Conservation (phyloP, 139 green algal genomes). For the Trebouxia sp. region DNA sequence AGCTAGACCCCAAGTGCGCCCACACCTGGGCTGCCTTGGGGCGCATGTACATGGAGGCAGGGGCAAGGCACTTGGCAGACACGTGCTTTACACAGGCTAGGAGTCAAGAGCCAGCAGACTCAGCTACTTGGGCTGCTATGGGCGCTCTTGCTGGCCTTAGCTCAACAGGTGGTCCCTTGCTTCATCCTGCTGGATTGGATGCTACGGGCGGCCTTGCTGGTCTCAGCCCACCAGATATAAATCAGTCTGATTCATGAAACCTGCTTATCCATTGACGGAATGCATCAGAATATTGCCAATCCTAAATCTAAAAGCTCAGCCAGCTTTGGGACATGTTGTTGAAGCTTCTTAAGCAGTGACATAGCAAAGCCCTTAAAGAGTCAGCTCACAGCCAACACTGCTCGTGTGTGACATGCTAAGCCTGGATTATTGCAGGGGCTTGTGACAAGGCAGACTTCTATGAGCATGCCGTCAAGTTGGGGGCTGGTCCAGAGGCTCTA, state of each 20-base stretch:
- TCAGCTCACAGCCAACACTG: too few relatives aligned
- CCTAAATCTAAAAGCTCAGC: too few relatives aligned
- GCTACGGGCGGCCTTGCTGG: slow-evolving; percentile 66
- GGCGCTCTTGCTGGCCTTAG: slow-evolving; percentile 49
- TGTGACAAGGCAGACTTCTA: slow-evolving; percentile 44
- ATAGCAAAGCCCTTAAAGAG: neutral
- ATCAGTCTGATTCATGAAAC: neutral
- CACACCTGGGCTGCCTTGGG: slow-evolving; percentile 71
- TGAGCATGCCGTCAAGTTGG: slow-evolving; percentile 62
- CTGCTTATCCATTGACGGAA: too few relatives aligned
- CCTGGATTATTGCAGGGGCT: neutral
- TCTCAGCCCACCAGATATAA: slow-evolving; percentile 37
- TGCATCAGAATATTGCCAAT: too few relatives aligned
- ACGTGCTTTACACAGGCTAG: slow-evolving; percentile 61
- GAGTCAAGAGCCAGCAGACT: slow-evolving; percentile 52
- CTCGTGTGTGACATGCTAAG: too few relatives aligned
- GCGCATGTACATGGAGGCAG: slow-evolving; percentile 58
- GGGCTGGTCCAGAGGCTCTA: slow-evolving; percentile 39
- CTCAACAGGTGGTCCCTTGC: slow-evolving; percentile 23
- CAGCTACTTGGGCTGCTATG: slow-evolving; percentile 81
- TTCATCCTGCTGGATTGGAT: too few relatives aligned
- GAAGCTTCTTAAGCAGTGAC: neutral
- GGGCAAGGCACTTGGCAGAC: slow-evolving; percentile 36
- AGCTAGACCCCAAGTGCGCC: slow-evolving; percentile 69
- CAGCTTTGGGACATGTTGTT: too few relatives aligned